phyloP scores from a whole-genome alignment of 1,284 basidiomycete genomes.

The Apiotrichum akiyoshidainum region DNA sequence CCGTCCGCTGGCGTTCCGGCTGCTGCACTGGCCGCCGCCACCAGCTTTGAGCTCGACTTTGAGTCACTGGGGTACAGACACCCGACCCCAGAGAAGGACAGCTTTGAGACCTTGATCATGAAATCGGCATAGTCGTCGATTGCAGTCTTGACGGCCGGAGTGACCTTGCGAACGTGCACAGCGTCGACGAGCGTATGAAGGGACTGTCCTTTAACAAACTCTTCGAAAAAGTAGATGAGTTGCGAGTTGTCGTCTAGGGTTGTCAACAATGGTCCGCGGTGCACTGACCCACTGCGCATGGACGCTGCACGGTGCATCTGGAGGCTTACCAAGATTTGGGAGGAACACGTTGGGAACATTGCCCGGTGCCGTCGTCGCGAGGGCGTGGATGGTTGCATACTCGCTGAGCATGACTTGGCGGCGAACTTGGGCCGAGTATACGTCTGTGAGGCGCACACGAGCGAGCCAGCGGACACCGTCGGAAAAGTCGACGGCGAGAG shows the following conservation, averaged over 20 bases:
- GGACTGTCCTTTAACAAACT: conserved; percentile 8
- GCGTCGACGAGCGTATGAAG: conserved; percentile 8
- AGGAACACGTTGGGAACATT: too few relatives aligned
- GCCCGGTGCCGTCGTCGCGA: not conserved
- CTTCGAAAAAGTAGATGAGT: conserved; percentile 2
- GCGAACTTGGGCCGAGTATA: not conserved
- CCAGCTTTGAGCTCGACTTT: not conserved
- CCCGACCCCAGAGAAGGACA: conserved; percentile 2
- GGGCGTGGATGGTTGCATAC: not conserved
- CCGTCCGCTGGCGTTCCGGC: too few relatives aligned
- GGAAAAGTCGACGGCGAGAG: conserved; percentile 4
- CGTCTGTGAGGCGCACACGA: conserved; percentile 3
- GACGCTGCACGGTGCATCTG: too few relatives aligned
- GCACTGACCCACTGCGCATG: too few relatives aligned
- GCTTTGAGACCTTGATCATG: conserved; percentile 4
- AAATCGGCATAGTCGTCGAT: conserved; percentile 7
- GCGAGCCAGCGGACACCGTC: conserved; percentile 8
- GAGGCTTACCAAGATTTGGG: too few relatives aligned
- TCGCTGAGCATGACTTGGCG: conserved; percentile 7
- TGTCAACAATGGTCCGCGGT: too few relatives aligned
- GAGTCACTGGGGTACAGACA: conserved; percentile 1
- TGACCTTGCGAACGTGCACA: not conserved
- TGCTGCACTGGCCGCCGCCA: too few relatives aligned
- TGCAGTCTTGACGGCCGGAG: not conserved
- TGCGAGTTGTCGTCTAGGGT: too few relatives aligned